Conservation (phyloP, 2,329 filamentous ascomycete genomes). For the Nectriaceae sp. region DNA sequence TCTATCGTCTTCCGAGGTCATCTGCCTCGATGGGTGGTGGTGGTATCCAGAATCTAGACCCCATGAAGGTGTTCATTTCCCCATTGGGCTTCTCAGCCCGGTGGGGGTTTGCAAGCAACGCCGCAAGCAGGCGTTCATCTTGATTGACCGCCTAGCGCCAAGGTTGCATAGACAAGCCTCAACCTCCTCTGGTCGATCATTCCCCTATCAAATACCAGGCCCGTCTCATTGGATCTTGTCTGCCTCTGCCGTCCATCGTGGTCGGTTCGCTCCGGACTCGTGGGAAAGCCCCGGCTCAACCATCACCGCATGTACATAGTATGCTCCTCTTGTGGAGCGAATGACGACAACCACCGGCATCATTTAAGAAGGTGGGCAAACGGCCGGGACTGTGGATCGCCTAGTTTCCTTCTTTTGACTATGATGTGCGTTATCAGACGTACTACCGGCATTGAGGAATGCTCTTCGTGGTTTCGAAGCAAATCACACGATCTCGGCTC, state of each 20-base stretch:
- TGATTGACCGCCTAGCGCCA: neutral
- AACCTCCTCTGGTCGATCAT: neutral
- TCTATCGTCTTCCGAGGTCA: neutral
- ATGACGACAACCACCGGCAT: neutral
- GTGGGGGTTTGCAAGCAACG: neutral
- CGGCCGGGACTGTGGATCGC: too few relatives aligned
- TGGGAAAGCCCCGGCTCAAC: neutral
- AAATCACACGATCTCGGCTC: neutral
- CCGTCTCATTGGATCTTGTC: slow-evolving; percentile 5
- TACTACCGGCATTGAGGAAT: too few relatives aligned
- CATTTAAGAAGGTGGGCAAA: too few relatives aligned
- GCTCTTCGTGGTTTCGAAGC: too few relatives aligned
- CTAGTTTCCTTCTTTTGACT: too few relatives aligned
- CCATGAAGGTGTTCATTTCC: slow-evolving; percentile 3
- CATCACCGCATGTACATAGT: neutral
- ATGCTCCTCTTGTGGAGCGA: neutral
- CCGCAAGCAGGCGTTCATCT: neutral
- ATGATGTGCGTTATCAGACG: too few relatives aligned
- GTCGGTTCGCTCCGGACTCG: slow-evolving; percentile 5
- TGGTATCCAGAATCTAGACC: slow-evolving; percentile 1
- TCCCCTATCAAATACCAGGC: neutral
- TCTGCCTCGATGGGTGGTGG: neutral
- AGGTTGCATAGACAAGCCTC: neutral
- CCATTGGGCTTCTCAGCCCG: neutral
- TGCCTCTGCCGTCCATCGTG: slow-evolving; percentile 4